Evolutionary conservation across 2,329 filamentous ascomycete genomes (phyloP).

Genomic region (Claviceps sorghi): DNA sequence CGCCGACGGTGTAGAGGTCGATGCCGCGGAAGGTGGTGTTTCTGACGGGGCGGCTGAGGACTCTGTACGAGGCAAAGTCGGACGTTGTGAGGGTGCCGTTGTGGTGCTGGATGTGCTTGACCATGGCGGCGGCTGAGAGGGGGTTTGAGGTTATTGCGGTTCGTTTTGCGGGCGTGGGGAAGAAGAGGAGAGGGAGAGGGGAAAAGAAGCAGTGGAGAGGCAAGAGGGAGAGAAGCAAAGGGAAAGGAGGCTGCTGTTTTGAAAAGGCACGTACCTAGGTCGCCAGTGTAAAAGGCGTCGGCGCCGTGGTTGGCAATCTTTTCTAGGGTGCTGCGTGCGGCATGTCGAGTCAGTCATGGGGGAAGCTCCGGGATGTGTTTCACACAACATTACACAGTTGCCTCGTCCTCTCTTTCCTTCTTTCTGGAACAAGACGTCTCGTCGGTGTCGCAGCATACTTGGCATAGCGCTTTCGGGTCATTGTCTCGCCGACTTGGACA

Average conservation of each 20-base stretch:
- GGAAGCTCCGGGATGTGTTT: background rate
- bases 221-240: background rate
- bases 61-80: constrained; percentile 60
- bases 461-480: constrained; percentile 70
- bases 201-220: background rate
- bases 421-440: background rate
- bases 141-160: constrained; percentile 4
- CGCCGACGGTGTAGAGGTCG: constrained; percentile 52
- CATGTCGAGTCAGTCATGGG: background rate
- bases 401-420: background rate
- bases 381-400: background rate
- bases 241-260: background rate
- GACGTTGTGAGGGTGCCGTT: constrained; percentile 78
- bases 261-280: constrained; percentile 34
- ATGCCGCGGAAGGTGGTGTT: constrained; percentile 54
- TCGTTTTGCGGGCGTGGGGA: constrained; percentile 4
- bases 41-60: constrained; percentile 49
- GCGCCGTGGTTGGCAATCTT: constrained; percentile 59
- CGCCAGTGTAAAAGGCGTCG: constrained; percentile 59
- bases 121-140: constrained; percentile 51
- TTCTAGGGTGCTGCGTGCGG: constrained; percentile 44
- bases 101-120: constrained; percentile 48
- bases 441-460: constrained; percentile 17
- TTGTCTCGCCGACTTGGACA: constrained; percentile 56
- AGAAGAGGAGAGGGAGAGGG: background rate